Evolutionary conservation across 23 red algal species (phyloP), one percentile per base, ranked within the genome.

Genomic region (Gracilaria caudata): DNA sequence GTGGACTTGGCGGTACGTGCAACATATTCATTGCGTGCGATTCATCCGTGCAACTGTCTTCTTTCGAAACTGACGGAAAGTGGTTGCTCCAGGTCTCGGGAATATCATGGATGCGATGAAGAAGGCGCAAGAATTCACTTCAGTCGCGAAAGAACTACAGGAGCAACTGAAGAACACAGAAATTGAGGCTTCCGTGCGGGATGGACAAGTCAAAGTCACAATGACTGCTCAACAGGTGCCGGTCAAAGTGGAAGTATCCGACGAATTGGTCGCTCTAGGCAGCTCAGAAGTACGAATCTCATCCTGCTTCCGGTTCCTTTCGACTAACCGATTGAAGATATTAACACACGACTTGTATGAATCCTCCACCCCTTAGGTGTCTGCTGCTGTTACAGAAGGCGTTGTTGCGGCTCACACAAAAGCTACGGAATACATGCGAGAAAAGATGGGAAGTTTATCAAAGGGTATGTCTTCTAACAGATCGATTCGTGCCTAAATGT

Each of bases 71-170:
- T 74, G 9, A 74, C 43, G 37, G 26, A 0, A 4, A 25, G 5
- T 74, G 20, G 28, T 74, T 51, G 28, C 29, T 35, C 19, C 9
- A 85, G 81, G 89, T 23, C 37, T 98, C 24, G 95, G 91, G 7
- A 92, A 94, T 57, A 86, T 98, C 73, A 98, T 98, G 95, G 95
- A 94, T 81, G 95, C 95, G 26, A 88, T 94, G 86, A 98, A 98
- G 60, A 98, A 98, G 86, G 95, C 95, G 7, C 95, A 98, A 35
- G 86, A 98, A 64, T 98, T 98, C 36, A 89, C 95, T 19, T 73
- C 93, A 43, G 76, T 79, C 21, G 92, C 95, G 7, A 90, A 94
- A 61, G 85, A 82, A 20, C 46, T 98, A 59, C 95, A 98, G 43
- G 95, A 98, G 35, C 91, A 98, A 73, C 71, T 98, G 35, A 92